A percentile compares a stretch with the other conserved stretches of the same genome.
Evolutionary conservation across 2,329 filamentous ascomycete genomes (phyloP).

Genomic region (Hymenoscyphus occultus): DNA sequence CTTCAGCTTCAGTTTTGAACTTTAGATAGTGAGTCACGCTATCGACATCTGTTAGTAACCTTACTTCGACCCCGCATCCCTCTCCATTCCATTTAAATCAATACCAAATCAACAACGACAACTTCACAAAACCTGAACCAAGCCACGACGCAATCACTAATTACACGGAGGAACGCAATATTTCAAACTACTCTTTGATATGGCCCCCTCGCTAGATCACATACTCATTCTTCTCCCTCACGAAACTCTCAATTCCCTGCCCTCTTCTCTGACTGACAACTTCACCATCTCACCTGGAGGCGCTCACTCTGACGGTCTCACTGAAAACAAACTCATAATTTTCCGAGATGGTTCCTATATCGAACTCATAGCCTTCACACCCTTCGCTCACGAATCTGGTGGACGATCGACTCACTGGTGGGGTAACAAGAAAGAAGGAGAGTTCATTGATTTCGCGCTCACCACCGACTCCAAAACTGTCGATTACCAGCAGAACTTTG

Average conservation of each 20-base stretch:
- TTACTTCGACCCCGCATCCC: too few species aligned
- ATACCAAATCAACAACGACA: too few species aligned
- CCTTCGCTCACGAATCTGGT: slow-evolving; percentile 33
- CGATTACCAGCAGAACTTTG: neutral
- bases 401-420: slow-evolving; percentile 53
- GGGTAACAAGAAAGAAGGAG: slow-evolving; percentile 44
- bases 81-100: too few species aligned
- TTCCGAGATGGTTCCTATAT: slow-evolving; percentile 64
- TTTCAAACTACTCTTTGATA: neutral
- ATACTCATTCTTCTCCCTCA: slow-evolving; percentile 61
- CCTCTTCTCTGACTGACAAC: slow-evolving; percentile 48
- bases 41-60: too few species aligned
- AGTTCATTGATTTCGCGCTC: slow-evolving; percentile 61
- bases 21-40: too few species aligned
- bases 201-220: slow-evolving; percentile 51
- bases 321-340: slow-evolving; percentile 60
- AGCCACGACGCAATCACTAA: too few species aligned
- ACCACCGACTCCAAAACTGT: slow-evolving; percentile 38
- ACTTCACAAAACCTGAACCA: too few species aligned
- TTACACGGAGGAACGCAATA: neutral
- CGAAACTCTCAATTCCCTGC: slow-evolving; percentile 45
- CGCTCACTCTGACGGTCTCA: slow-evolving; percentile 57
- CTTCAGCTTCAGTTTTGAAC: too few species aligned
- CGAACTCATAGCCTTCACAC: slow-evolving; percentile 42
- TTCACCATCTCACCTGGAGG: slow-evolving; percentile 61